A percentile compares a stretch with the other conserved stretches of the same genome.
Evolutionary conservation across 1,139 yeast species (phyloP).

Genomic region (Yamadazyma epiphylla): DNA sequence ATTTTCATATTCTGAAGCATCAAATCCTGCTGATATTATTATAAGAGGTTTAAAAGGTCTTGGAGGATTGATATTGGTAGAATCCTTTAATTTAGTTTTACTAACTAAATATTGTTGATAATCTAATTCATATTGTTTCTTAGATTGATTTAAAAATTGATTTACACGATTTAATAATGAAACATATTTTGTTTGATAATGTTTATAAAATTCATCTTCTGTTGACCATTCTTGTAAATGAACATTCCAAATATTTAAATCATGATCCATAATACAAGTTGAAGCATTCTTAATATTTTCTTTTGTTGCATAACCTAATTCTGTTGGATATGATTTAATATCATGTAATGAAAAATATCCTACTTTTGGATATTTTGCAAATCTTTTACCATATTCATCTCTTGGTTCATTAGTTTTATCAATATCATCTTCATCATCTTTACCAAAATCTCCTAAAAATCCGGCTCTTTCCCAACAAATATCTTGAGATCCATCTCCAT

Average conservation of each 20-base stretch:
- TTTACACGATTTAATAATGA: slow-evolving; percentile 64
- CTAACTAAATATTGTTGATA: slow-evolving; percentile 29
- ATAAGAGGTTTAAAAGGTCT: slow-evolving; percentile 68
- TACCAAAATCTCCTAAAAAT: slow-evolving; percentile 48
- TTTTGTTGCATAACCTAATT: slow-evolving; percentile 69
- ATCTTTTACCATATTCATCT: slow-evolving; percentile 52
- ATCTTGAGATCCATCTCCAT: slow-evolving; percentile 92
- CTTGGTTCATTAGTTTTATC: slow-evolving; percentile 29
- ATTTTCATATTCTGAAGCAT: slow-evolving; percentile 82
- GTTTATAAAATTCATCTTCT: slow-evolving; percentile 61
- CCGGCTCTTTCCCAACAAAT: slow-evolving; percentile 82
- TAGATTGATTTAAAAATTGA: slow-evolving; percentile 56
- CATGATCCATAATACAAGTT: slow-evolving; percentile 77
- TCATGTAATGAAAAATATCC: slow-evolving; percentile 87
- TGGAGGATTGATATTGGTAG: slow-evolving; percentile 29
- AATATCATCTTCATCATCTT: slow-evolving; percentile 33
- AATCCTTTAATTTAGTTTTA: slow-evolving; percentile 26
- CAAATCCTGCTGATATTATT: slow-evolving; percentile 81
- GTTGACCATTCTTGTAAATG: slow-evolving; percentile 67
- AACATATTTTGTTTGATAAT: slow-evolving; percentile 62
- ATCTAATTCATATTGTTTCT: slow-evolving; percentile 38
- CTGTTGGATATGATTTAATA: slow-evolving; percentile 84
- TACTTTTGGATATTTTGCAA: slow-evolving; percentile 57
- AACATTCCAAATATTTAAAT: slow-evolving; percentile 78
- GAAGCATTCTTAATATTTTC: slow-evolving; percentile 75